Conservation (phyloP, 768 basidiomycete genomes). For the Galerina marginata region DNA sequence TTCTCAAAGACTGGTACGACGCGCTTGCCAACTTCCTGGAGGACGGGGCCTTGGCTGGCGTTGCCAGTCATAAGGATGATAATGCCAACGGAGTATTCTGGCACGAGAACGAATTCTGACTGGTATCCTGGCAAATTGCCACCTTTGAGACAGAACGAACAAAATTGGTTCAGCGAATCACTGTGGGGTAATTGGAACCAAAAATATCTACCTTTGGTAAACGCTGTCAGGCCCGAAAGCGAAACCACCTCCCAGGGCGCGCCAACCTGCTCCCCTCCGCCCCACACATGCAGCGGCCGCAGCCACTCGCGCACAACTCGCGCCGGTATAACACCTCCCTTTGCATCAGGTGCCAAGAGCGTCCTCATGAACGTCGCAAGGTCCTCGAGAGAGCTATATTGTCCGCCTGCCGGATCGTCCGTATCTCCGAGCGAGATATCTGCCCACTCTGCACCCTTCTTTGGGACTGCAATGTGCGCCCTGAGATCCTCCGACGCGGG, state of each 20-base stretch:
- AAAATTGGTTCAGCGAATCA: background rate
- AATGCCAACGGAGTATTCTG: constrained; percentile 45
- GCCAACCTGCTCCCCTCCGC: constrained; percentile 42
- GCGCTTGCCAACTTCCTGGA: constrained; percentile 35
- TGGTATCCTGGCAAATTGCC: constrained; percentile 48
- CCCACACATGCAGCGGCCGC: constrained; percentile 44
- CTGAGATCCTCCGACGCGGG: constrained; percentile 37
- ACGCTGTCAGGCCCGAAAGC: constrained; percentile 34
- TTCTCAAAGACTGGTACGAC: constrained; percentile 41
- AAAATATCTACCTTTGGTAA: constrained; percentile 36
- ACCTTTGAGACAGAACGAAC: constrained; percentile 23
- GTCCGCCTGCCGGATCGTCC: constrained; percentile 52
- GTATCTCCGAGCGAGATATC: constrained; percentile 45
- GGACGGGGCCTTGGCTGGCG: constrained; percentile 33
- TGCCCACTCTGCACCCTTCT: constrained; percentile 39
- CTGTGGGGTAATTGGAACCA: constrained; percentile 1
- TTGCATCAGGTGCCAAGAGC: constrained; percentile 45
- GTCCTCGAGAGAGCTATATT: constrained; percentile 56
- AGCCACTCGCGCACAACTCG: constrained; percentile 48
- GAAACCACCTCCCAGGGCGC: constrained; percentile 49
- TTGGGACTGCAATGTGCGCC: constrained; percentile 44
- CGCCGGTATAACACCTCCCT: constrained; percentile 38
- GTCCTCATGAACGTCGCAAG: constrained; percentile 47
- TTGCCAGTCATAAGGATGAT: constrained; percentile 46
- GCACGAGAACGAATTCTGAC: constrained; percentile 43